Evolutionary conservation across 441 rosid species (phyloP).

Genomic region (Eutrema salsugineum): DNA sequence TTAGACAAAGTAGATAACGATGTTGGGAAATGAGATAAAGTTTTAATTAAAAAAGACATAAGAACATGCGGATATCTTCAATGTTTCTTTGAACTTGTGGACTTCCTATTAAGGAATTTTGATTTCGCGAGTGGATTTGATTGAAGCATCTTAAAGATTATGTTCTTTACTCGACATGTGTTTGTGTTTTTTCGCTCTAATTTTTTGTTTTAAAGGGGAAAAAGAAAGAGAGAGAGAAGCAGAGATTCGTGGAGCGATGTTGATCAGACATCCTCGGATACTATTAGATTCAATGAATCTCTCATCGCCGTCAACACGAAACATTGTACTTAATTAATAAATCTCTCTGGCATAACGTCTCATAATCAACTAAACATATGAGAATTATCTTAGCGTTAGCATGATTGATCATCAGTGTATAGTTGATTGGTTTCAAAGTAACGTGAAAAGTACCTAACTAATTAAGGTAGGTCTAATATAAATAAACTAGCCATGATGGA

Average conservation of each 20-base stretch:
- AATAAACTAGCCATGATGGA: conserved; percentile 19
- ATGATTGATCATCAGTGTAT: conserved; percentile 14
- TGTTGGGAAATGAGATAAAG: conserved; percentile 28
- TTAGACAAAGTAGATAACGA: conserved; percentile 31
- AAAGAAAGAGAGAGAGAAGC: not conserved
- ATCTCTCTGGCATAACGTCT: conserved; percentile 2
- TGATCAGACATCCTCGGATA: conserved; percentile 29
- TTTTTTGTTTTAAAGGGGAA: not conserved
- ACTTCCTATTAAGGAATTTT: not conserved
- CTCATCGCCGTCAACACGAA: conserved; percentile 24
- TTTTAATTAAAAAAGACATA: conserved; percentile 11
- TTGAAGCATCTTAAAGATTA: conserved; percentile 24
- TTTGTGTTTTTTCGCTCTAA: not conserved
- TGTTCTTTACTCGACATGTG: conserved; percentile 21
- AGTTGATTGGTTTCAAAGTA: conserved; percentile 5
- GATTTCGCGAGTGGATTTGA: conserved; percentile 17
- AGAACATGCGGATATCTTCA: conserved; percentile 26
- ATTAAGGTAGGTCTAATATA: conserved; percentile 19
- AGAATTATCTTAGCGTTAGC: conserved; percentile 19
- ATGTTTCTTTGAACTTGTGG: conserved; percentile 25
- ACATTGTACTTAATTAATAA: conserved; percentile 26
- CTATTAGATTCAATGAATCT: conserved; percentile 23
- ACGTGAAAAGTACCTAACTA: conserved; percentile 31
- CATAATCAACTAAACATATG: not conserved
- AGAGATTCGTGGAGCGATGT: conserved; percentile 29